These are phyloP conservation scores for Coniferiporia sulphurascens DNA, from an alignment of 1,284 basidiomycete species.

Conservation along the genomic window DNA sequence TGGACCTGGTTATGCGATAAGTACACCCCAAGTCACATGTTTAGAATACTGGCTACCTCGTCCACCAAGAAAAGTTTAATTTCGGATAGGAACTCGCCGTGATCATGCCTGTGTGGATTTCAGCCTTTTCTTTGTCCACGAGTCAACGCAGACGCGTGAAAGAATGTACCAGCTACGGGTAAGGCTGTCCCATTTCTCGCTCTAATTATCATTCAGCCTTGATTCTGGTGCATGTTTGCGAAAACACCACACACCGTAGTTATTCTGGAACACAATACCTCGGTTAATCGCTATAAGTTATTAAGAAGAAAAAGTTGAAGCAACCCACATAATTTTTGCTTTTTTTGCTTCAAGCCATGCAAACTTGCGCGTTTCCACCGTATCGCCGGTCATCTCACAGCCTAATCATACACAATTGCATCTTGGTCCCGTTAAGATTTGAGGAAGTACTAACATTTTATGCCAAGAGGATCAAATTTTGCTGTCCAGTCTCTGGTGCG, in stretches of 20 bases:
- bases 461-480: slow-evolving; percentile 72
- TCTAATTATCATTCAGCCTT: slow-evolving; percentile 37
- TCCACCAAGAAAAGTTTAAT: slow-evolving; percentile 85
- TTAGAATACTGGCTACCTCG: slow-evolving; percentile 49
- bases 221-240: too few relatives aligned
- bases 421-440: neutral
- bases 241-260: slow-evolving; percentile 53
- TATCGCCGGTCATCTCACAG: slow-evolving; percentile 90
- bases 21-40: neutral
- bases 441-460: slow-evolving; percentile 54
- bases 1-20: slow-evolving; percentile 61
- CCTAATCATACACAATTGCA: slow-evolving; percentile 39
- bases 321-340: slow-evolving; percentile 68
- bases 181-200: slow-evolving; percentile 93
- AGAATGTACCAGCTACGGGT: slow-evolving; percentile 69
- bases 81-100: slow-evolving; percentile 59
- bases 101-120: slow-evolving; percentile 48
- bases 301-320: neutral
- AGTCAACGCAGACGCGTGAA: neutral
- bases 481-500: slow-evolving; percentile 78
- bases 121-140: neutral
- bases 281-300: neutral
- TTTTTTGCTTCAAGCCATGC: slow-evolving; percentile 69
- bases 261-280: slow-evolving; percentile 41
- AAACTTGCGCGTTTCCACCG: slow-evolving; percentile 53